Evolutionary conservation across 2,329 filamentous ascomycete species (phyloP), one percentile per base, ranked within the genome.

Genomic region (Penicillium frequentans): DNA sequence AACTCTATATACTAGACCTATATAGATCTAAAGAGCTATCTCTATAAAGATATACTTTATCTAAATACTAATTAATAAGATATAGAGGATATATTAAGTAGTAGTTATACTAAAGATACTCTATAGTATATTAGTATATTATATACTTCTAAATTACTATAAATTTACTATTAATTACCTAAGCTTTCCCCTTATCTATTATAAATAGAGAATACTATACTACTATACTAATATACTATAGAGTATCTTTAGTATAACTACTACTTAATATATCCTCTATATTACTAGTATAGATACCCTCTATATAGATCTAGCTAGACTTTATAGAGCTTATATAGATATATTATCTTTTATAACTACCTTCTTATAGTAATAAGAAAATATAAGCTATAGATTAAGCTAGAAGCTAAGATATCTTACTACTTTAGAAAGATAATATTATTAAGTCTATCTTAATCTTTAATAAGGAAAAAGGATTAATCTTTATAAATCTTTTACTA

Each of bases 201-300:
- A 33, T 5, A 21, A 21, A 6, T 37, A 1, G 3, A 16, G 19
- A 13, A 5, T n/a, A n/a, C n/a, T n/a, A n/a, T n/a, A n/a, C n/a
- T 11, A 56, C 48, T 23, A 51, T 13, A 19, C 54, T n/a, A 23
- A 42, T 3, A 52, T 13, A 1, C 43, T 49, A 21, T 44, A 52
- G 3, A 56, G 26, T 23, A 56, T 47, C 19, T 52, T 24, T 6
- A 42, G 44, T 5, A 52, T 26, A 1, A 56, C 44, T 1, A 56
- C 42, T 21, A 24, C 54, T 26, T 52, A 31, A 19, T 61, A 61
- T 11, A 59, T 26, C 21, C 43, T 52, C 1, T 37, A 35, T 24
- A 60, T 60, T 0, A 19, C 26, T 0, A n/a, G 19, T 7, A 58
- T 10, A 2, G 33, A 54, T 6, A 35, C 26, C 0, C 55, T 52